Evolutionary conservation across 1,284 basidiomycete species (phyloP), one percentile per base, ranked within the genome.

Genomic region (Ustanciosporium gigantosporum): DNA sequence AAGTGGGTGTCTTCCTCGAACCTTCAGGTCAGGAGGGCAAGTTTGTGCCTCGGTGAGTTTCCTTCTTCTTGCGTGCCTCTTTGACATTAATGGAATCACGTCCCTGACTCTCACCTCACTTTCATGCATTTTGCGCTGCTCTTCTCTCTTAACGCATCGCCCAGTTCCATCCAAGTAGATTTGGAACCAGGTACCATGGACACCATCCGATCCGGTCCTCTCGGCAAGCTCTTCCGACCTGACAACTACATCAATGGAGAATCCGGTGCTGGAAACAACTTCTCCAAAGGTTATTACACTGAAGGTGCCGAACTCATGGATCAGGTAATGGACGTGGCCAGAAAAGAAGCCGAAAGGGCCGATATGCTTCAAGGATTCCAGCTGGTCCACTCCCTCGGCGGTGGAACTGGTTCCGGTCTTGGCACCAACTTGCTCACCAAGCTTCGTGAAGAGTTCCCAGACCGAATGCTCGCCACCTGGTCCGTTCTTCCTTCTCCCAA

Each of bases 291-390:
- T 31, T 74, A 75, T 62, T 79, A 78, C 62, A 78, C 76, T n/a
- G 77, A 78, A 51, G 74, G 74, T 62, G 92, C 93, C 46, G 93
- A 97, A 80, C 84, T 97, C 15, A 85, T 93, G 41, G 93, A 96
- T 69, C 81, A 83, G 20, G 87, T 96, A 52, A 79, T 91, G 66
- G 87, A 80, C 38, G 70, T 70, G 3, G 73, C 77, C 0, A 73
- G 79, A 11, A 79, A 79, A 34, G 79, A 80, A 61, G 74, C 77
- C 24, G 93, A 96, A 76, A 79, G 81, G 7, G 88, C 89, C 69
- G 91, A 96, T 50, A 85, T 87, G 22, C 82, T 96, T 25, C 93
- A 96, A 81, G 93, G 93, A 5, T 96, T 96, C 79, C 93, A 96
- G 74, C 80, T 96, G 42, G 81, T 91, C 16, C 93, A 97, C 74